Evolutionary conservation across 2,329 filamentous ascomycete genomes (phyloP).

Genomic region (Paraphaeosphaeria minitans): DNA sequence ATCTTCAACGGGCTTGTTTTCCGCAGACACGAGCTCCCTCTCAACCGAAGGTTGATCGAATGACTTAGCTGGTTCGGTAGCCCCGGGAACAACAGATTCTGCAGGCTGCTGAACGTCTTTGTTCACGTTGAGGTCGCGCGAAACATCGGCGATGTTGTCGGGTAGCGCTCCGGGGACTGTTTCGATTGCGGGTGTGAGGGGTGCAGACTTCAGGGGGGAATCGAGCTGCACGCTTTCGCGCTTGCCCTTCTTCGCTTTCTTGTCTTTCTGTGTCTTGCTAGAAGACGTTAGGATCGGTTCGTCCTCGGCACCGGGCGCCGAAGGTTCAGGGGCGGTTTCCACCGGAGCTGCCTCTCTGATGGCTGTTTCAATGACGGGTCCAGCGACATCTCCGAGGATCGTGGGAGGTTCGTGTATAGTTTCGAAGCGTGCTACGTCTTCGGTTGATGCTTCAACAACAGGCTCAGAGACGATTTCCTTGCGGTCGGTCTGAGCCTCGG

Average conservation of each 20-base stretch:
- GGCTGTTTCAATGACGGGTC: not conserved
- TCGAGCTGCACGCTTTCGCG: slow-evolving; percentile 24
- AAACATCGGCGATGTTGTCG: not conserved
- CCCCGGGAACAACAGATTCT: not conserved
- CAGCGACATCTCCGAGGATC: not conserved
- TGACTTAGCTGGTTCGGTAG: not conserved
- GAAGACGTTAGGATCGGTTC: slow-evolving; percentile 7
- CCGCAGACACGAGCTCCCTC: not conserved
- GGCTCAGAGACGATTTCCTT: not conserved
- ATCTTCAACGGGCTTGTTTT: not conserved
- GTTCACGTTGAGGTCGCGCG: not conserved
- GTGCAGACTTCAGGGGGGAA: slow-evolving; percentile 14
- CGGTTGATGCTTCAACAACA: not conserved
- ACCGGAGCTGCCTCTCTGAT: not conserved
- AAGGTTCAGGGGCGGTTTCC: slow-evolving; percentile 4
- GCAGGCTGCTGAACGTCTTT: not conserved
- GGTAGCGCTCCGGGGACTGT: not conserved
- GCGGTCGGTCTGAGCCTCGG: not conserved
- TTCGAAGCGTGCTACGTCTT: not conserved
- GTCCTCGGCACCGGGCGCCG: slow-evolving; percentile 13
- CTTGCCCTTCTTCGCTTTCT: slow-evolving; percentile 33
- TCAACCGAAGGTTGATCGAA: not conserved
- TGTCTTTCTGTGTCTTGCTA: slow-evolving; percentile 20
- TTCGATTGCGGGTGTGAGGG: slow-evolving; percentile 10
- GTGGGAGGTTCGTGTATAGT: not conserved